Percentiles rank a stretch among this genome's conserved stretches.
Evolutionary conservation across 768 basidiomycete species (phyloP).

Genomic region (Hypholoma sublateritium): DNA sequence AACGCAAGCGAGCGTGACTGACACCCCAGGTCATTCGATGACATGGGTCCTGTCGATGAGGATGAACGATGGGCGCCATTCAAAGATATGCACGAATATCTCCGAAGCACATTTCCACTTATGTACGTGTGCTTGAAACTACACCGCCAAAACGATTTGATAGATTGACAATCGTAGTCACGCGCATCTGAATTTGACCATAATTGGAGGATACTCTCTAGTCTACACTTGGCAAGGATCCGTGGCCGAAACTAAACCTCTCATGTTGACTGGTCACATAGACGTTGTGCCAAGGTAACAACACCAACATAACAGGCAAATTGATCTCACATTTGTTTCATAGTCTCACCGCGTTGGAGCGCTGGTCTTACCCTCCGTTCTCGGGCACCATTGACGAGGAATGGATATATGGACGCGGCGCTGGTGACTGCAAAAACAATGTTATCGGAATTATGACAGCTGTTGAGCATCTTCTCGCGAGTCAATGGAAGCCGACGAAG

Average conservation of each 20-base stretch:
- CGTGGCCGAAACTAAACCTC: conserved; percentile 19
- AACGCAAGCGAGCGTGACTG: not conserved
- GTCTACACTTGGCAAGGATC: conserved; percentile 25
- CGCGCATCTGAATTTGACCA: conserved; percentile 13
- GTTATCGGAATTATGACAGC: conserved; percentile 31
- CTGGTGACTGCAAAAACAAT: conserved; percentile 31
- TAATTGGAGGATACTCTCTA: conserved; percentile 25
- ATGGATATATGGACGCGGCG: conserved; percentile 30
- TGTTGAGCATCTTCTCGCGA: conserved; percentile 24
- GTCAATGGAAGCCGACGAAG: conserved; percentile 24
- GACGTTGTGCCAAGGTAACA: conserved; percentile 28
- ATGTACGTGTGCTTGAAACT: conserved; percentile 17
- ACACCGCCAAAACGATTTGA: not conserved
- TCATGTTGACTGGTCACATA: conserved; percentile 30
- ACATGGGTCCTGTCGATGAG: conserved; percentile 26
- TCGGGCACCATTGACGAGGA: conserved; percentile 25
- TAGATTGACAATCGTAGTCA: conserved; percentile 14
- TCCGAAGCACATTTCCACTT: conserved; percentile 25
- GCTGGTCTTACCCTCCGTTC: conserved; percentile 30
- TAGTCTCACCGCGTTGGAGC: conserved; percentile 25
- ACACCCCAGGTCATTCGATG: conserved; percentile 26
- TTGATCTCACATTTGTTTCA: not conserved
- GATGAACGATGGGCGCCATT: conserved; percentile 28
- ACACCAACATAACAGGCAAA: not conserved
- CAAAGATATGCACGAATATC: conserved; percentile 24